Conservation (phyloP, 257 asterid species). For the Forsythia viridissima region DNA sequence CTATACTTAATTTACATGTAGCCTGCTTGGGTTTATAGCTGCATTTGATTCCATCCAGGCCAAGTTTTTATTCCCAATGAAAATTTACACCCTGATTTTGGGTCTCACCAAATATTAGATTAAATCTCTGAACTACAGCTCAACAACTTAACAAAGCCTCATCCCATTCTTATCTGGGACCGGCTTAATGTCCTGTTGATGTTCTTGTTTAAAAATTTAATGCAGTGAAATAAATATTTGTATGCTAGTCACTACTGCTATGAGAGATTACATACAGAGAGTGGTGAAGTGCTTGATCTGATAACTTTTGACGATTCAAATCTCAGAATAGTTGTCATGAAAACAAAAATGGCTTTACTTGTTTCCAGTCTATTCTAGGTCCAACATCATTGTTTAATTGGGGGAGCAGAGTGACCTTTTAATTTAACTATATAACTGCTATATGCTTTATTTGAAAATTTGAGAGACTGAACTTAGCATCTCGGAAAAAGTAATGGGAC, state of each 20-base stretch:
- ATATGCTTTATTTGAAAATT: constrained; percentile 12
- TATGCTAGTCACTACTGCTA: constrained; percentile 11
- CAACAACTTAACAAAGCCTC: neutral
- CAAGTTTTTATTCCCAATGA: neutral
- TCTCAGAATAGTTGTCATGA: constrained; percentile 12
- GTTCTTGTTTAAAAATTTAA: constrained; percentile 14
- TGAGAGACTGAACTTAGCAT: constrained; percentile 14
- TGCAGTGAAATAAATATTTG: constrained; percentile 11
- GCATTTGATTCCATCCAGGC: constrained; percentile 16
- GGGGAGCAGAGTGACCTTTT: neutral
- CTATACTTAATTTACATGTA: constrained; percentile 14
- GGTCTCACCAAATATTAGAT: neutral
- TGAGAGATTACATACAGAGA: neutral
- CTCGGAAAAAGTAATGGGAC: constrained; percentile 15
- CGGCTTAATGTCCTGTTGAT: constrained; percentile 1
- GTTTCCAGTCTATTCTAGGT: neutral
- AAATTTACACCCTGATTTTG: neutral
- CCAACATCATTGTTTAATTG: constrained; percentile 4
- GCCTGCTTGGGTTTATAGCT: constrained; percentile 13
- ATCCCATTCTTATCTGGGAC: neutral
- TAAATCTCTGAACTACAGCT: neutral
- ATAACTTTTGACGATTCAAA: constrained; percentile 11
- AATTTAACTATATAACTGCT: neutral
- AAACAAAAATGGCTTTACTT: constrained; percentile 5
- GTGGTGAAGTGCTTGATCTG: constrained; percentile 23